Percentiles rank a stretch among this genome's conserved stretches.
phyloP scores from a whole-genome alignment of 805 yeast genomes.

The Suhomyces faveliae region DNA sequence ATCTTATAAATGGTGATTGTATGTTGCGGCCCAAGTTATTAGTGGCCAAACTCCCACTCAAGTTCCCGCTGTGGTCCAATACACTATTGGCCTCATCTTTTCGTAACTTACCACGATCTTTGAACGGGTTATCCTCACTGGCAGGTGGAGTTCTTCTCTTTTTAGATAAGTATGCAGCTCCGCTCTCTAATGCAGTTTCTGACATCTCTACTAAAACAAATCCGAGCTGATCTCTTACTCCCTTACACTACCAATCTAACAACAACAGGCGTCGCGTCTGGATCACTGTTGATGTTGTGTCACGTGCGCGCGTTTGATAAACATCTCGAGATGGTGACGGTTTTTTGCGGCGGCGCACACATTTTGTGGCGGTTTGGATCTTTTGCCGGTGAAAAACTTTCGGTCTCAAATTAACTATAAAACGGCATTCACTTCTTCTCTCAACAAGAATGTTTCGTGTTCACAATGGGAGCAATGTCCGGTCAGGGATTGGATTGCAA shows the following conservation, averaged over 20 bases:
- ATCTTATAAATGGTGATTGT: conserved; percentile 5
- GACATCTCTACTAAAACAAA: background rate
- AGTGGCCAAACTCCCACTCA: background rate
- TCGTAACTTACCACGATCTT: conserved; percentile 15
- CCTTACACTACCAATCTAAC: background rate
- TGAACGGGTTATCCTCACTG: conserved; percentile 31
- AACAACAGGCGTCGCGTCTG: conserved; percentile 3
- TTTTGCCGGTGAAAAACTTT: conserved; percentile 6
- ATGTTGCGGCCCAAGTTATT: background rate
- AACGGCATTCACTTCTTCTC: background rate
- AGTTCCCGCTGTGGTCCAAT: background rate
- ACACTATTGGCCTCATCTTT: background rate
- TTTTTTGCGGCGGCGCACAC: background rate
- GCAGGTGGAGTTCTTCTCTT: conserved; percentile 4
- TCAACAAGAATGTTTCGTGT: conserved; percentile 5
- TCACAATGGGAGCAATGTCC: conserved; percentile 1
- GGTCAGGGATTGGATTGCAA: conserved; percentile 8
- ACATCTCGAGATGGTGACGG: background rate
- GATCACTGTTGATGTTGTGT: conserved; percentile 1
- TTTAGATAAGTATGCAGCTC: background rate
- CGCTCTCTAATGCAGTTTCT: conserved; percentile 1
- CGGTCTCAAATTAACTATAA: conserved; percentile 1
- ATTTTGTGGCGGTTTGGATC: background rate
- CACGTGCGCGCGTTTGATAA: background rate
- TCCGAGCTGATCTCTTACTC: background rate